Conservation (phyloP, 2,329 filamentous ascomycete species). For the Ceratocystis papillata region DNA sequence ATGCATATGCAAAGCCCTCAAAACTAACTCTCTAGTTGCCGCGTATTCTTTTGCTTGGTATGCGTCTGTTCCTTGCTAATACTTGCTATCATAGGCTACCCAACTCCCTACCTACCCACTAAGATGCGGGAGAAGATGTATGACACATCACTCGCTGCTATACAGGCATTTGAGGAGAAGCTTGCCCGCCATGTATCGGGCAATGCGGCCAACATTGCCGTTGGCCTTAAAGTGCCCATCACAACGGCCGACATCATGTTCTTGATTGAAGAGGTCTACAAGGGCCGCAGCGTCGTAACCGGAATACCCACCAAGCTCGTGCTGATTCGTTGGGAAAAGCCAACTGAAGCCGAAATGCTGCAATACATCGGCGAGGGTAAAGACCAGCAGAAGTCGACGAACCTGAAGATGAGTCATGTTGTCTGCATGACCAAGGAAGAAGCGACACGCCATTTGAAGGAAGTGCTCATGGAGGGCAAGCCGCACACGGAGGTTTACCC, state of each 20-base stretch:
- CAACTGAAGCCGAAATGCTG: constrained; percentile 44
- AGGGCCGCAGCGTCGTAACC: constrained; percentile 70
- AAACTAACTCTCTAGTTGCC: not conserved
- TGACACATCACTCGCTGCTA: constrained; percentile 62
- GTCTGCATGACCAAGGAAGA: constrained; percentile 94
- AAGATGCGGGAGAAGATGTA: constrained; percentile 89
- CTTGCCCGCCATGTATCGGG: constrained; percentile 41
- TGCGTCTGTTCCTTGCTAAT: constrained; percentile 14
- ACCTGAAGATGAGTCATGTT: constrained; percentile 56
- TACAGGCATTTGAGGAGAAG: constrained; percentile 73
- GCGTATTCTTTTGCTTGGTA: not conserved
- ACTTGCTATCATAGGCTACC: constrained; percentile 51
- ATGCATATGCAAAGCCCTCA: not conserved
- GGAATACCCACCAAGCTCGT: constrained; percentile 69
- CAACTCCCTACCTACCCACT: constrained; percentile 66
- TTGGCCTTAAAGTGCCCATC: constrained; percentile 70
- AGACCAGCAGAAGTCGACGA: constrained; percentile 68
- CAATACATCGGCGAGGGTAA: constrained; percentile 51
- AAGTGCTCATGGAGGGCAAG: constrained; percentile 61
- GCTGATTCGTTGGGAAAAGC: constrained; percentile 69
- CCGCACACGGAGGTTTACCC: constrained; percentile 64
- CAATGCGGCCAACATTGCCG: constrained; percentile 35
- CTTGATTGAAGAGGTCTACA: constrained; percentile 78
- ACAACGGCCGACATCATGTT: constrained; percentile 75
- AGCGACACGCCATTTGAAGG: constrained; percentile 64